These are phyloP conservation scores for Syncephalis fuscata DNA, from an alignment of 371 early-diverging fungal genomes.

Conservation along the genomic window DNA sequence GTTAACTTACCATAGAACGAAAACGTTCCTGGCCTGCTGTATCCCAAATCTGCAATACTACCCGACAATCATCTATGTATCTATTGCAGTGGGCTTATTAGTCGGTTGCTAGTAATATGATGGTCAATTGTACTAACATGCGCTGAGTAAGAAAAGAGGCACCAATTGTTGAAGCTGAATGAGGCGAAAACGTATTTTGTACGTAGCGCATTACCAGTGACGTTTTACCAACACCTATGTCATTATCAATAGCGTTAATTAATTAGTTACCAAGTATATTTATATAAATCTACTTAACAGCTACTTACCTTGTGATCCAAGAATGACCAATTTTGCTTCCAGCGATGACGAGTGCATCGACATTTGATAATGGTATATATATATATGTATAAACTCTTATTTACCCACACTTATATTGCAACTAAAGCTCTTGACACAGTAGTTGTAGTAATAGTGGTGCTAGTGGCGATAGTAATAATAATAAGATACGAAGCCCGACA, in stretches of 20 bases:
- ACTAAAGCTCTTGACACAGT: too few relatives aligned
- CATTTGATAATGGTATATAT: too few relatives aligned
- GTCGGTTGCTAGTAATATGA: too few relatives aligned
- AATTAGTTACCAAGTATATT: not conserved
- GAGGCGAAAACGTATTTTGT: constrained; percentile 56
- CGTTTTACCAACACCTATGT: constrained; percentile 62
- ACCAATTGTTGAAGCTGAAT: constrained; percentile 66
- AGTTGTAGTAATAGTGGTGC: too few relatives aligned
- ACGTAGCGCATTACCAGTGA: constrained; percentile 69
- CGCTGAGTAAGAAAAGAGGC: constrained; percentile 68
- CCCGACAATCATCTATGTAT: constrained; percentile 43
- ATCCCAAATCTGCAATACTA: constrained; percentile 52
- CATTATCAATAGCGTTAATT: not conserved
- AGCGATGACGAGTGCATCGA: constrained; percentile 25
- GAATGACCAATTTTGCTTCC: constrained; percentile 60
- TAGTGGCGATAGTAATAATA: too few relatives aligned
- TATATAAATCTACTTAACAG: not conserved
- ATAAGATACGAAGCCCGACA: too few relatives aligned
- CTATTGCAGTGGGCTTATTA: constrained; percentile 19
- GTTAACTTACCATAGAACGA: constrained; percentile 25
- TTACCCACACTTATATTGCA: too few relatives aligned
- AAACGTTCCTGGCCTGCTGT: constrained; percentile 55
- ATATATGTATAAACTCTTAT: too few relatives aligned
- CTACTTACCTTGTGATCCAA: constrained; percentile 45
- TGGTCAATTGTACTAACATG: constrained; percentile 22